These are phyloP conservation scores for Debaryomyces coudertii DNA, from an alignment of 1,139 yeast species.

Conservation along the genomic window DNA sequence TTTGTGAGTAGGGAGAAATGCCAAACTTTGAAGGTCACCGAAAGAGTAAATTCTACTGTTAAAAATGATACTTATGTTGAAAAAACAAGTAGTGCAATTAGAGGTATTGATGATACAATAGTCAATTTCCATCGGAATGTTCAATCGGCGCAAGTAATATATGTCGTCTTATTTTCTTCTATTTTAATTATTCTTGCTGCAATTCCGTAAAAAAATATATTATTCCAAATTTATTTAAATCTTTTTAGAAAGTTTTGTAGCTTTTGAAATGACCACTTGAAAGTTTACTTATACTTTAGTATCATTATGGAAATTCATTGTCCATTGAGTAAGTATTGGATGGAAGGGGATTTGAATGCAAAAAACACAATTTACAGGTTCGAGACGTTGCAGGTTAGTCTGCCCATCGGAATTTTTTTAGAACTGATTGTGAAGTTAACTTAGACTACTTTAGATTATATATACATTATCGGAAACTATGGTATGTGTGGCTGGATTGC, in stretches of 20 bases:
- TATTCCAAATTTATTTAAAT: too few relatives aligned
- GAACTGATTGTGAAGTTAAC: not conserved
- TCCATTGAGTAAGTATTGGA: not conserved
- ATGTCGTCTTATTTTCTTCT: not conserved
- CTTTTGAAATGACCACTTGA: not conserved
- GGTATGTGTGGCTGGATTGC: not conserved
- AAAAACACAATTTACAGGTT: slow-evolving; percentile 1
- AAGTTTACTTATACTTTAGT: not conserved
- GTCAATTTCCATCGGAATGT: not conserved
- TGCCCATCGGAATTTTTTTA: slow-evolving; percentile 7
- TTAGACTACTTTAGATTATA: not conserved
- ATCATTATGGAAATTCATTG: not conserved
- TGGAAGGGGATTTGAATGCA: not conserved
- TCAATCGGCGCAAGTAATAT: not conserved
- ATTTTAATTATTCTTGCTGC: not conserved
- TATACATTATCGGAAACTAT: not conserved
- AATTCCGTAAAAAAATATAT: slow-evolving; percentile 11
- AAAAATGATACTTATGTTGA: not conserved
- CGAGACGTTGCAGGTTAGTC: slow-evolving; percentile 3
- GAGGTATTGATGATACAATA: not conserved
- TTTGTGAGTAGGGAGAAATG: not conserved
- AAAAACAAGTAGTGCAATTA: not conserved
- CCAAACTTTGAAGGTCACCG: not conserved
- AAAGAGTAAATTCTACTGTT: not conserved
- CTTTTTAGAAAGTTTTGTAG: too few relatives aligned